Base-by-base conservation (phyloP, 495 filamentous ascomycete species). In the Aspergillus cristatus region DNA sequence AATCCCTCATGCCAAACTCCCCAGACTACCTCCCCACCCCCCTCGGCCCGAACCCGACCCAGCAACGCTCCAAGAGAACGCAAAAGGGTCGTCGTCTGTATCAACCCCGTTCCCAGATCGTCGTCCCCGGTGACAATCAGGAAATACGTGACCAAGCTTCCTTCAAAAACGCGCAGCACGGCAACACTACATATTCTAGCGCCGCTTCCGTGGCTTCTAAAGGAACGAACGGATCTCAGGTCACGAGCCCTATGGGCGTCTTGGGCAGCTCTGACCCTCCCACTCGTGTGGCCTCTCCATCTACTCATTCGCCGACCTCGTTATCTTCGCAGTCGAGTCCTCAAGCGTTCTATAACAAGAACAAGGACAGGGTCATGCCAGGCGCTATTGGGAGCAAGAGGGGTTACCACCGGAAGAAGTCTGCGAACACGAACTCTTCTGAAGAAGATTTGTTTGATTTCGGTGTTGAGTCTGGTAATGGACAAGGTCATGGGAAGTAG, bases 71-170 rank as follows among this genome's bases (percentile, higher is more conserved):
- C 34, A 51, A 37, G 39, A 51, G 37, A 16, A 15, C 26, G 0
- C 41, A 40, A 20, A 51, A 37, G 32, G 48, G 49, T n/a, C 53
- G 53, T 15, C 47, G 47, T 20, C 30, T 57, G 32, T 57, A 51
- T 33, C 40, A 53, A 34, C 35, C 45, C 4, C 48, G 49, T 3
- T 38, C 47, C 6, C 46, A 47, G 26, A 24, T 29, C 14, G 20
- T 32, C 11, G 28, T 32, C 17, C 28, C 29, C 2, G 10, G 18
- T 14, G 34, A 25, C 14, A 17, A 17, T 13, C 43, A 46, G 3
- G 32, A 41, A 8, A 13, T 28, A 3, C 3, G 14, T 14, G 40
- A 42, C 1, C 6, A 24, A 2, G 46, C 42, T 10, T n/a, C 42
- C 12, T 33, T 43, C 31, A 35, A 37, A 25, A 34, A 32, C 30